Evolutionary conservation across 225 moss, liverwort and hornwort genomes (phyloP).

Genomic region (Sphagnum contortum): DNA sequence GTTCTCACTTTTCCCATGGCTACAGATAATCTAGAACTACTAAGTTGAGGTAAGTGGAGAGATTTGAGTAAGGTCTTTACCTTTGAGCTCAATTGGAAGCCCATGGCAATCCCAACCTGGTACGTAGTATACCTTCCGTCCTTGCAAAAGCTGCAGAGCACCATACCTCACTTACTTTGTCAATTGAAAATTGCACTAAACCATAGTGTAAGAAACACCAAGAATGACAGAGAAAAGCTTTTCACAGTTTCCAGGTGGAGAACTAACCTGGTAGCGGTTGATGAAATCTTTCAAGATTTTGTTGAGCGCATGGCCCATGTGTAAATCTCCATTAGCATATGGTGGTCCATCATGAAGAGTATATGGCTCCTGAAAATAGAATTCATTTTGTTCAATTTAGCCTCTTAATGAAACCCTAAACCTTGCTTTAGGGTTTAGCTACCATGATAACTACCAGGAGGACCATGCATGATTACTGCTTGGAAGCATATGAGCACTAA

Average conservation of each 20-base stretch:
- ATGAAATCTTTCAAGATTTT: slow-evolving; percentile 93
- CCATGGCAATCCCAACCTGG: slow-evolving; percentile 99
- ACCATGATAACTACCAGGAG: too few relatives aligned
- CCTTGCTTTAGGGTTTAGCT: too few relatives aligned
- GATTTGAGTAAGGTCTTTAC: too few relatives aligned
- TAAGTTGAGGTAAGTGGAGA: too few relatives aligned
- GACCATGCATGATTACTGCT: too few relatives aligned
- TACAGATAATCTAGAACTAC: too few relatives aligned
- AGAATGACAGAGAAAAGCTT: too few relatives aligned
- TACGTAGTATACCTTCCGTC: slow-evolving; percentile 78
- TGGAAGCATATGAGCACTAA: too few relatives aligned
- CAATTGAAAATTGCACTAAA: too few relatives aligned
- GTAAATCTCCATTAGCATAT: slow-evolving; percentile 93
- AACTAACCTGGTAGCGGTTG: slow-evolving; percentile 64
- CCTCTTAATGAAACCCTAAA: background rate
- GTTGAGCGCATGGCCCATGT: slow-evolving; percentile 90
- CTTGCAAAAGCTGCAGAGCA: slow-evolving; percentile 79
- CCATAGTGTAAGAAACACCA: too few relatives aligned
- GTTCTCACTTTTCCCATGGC: too few relatives aligned
- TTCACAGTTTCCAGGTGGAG: too few relatives aligned
- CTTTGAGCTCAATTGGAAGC: slow-evolving; percentile 91
- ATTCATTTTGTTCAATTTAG: background rate
- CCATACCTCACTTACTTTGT: background rate
- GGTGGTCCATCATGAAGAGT: slow-evolving; percentile 95
- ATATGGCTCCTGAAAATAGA: slow-evolving; percentile 47